Percentiles rank a stretch among this genome's conserved stretches.
These are phyloP conservation scores for Trypanosoma cruzi DNA, from an alignment of 208 protist species.

Conservation along the genomic window DNA sequence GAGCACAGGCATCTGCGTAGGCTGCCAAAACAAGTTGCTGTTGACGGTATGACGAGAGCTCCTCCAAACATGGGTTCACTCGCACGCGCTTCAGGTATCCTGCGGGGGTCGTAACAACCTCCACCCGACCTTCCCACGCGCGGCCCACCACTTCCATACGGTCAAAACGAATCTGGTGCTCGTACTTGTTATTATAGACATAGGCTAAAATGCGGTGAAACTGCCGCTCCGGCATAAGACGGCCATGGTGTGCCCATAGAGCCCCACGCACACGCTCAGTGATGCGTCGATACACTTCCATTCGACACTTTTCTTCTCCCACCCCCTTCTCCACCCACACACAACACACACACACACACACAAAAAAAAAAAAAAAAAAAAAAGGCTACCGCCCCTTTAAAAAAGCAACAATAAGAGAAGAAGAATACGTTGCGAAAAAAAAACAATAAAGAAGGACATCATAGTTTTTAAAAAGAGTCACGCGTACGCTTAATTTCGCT, in stretches of 20 bases:
- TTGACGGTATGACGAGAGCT: conserved; percentile 56
- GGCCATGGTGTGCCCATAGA: conserved; percentile 91
- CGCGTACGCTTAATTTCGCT: too few relatives aligned
- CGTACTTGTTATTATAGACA: conserved; percentile 95
- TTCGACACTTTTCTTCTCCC: conserved; percentile 23
- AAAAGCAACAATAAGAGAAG: too few relatives aligned
- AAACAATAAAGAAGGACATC: too few relatives aligned
- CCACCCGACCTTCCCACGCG: conserved; percentile 80
- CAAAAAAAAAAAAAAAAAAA: conserved; percentile 11
- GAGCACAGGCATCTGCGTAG: conserved; percentile 76
- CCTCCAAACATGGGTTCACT: conserved; percentile 80
- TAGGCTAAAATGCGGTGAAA: conserved; percentile 92
- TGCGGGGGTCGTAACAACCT: conserved; percentile 86
- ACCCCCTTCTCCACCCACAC: background rate
- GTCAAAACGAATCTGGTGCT: conserved; percentile 93
- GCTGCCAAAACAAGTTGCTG: conserved; percentile 82
- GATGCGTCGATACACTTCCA: conserved; percentile 93
- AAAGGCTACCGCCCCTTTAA: background rate
- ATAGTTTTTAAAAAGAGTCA: too few relatives aligned
- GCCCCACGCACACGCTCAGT: conserved; percentile 88
- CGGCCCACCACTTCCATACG: conserved; percentile 85
- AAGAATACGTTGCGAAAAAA: too few relatives aligned
- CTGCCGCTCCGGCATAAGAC: conserved; percentile 91
- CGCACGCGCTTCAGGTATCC: conserved; percentile 88
- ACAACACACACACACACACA: background rate